Base-by-base conservation (phyloP, 192 early-diverging fungal species). In the Lunasporangiospora selenospora region DNA sequence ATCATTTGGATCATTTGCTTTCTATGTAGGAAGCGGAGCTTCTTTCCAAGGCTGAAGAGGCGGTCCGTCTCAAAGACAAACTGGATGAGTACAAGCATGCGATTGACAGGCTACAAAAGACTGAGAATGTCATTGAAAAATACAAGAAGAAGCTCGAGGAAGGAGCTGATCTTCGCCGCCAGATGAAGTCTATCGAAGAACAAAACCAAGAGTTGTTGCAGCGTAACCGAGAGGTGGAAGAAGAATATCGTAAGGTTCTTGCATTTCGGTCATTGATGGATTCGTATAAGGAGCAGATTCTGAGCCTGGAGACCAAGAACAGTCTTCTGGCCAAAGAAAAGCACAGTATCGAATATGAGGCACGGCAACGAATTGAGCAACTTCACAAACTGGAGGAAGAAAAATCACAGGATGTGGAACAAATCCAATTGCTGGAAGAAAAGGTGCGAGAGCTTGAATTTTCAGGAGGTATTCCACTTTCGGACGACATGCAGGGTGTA, bases 101-200 rank as follows among this genome's bases (percentile, higher is more conserved):
- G 0, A 92, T 92, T n/a, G 96, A 97, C 50, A 92, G 91, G 54
- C 81, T 97, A 13, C 88, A 91, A 80, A 97, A 96, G 82, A 85
- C 91, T 2, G 97, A 99, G 67, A 92, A 93, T 30, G 87, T 95
- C 30, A 88, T 96, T 61, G 96, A 98, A 70, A 97, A 97, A 73
- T 99, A 94, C 77, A 96, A 95, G 66, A 95, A 95, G 78, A 92
- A 95, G 44, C 80, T 96, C 6, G 96, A 98, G 53, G 96, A 98
- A 42, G 87, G 81, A 37, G 86, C 83, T 0, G 94, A 97, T 53
- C 50, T 96, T 42, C 80, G 88, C 34, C 84, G 89, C 47, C 87
- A 93, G 58, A 81, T 96, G 53, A 92, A 92, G 47, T 84, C 77
- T 18, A 55, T 93, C 15, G 95, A 97, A 56, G 87, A 93, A 30